Base-by-base conservation (phyloP, 73 alveolate genomes). In the Paramecium biaurelia region DNA sequence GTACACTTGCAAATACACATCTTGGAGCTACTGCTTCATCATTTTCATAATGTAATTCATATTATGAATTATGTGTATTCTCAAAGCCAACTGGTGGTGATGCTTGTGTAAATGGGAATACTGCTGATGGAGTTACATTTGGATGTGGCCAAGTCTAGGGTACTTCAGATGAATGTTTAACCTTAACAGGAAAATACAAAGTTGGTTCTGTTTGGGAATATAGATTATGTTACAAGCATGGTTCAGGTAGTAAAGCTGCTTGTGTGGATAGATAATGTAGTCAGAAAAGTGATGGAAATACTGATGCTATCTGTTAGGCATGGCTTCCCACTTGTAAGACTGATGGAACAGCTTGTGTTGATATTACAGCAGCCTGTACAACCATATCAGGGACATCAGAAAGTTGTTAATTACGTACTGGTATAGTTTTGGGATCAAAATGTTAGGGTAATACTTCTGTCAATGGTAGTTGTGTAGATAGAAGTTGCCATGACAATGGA, bases 311-410 rank as follows among this genome's bases (percentile, higher is more conserved):
- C 6, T 79, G 90, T 45, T 34, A 74, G 38, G 87, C 87, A 37
- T 79, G 90, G 90, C 28, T 41, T 23, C 41, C 90, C 0, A 45
- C 43, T 41, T 79, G 90, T 21, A 79, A 79, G 43, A 42, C 70
- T 79, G 28, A 47, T 43, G 76, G 70, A 42, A 8, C 1, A 0
- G 1, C 14, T 23, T 41, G 74, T 63, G 56, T 43, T 23, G 32
- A 41, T 12, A 23, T 30, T 4, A 1, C 76, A 1, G 5, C 76
- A n/a, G 49, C 76, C n/a, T 41, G 74, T 21, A 24, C 76, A 30
- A 14, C 35, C 2, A 11, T 41, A 15, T 4, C 90, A n/a, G 41
- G 53, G 15, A 72, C 56, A 35, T 30, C 86, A 15, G 38, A 34
- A 14, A 72, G 35, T 72, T 72, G 86, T 15, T 34, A 34, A 72